Evolutionary conservation across 2,329 filamentous ascomycete species (phyloP).

Genomic region (Chaetomiaceae sp.): DNA sequence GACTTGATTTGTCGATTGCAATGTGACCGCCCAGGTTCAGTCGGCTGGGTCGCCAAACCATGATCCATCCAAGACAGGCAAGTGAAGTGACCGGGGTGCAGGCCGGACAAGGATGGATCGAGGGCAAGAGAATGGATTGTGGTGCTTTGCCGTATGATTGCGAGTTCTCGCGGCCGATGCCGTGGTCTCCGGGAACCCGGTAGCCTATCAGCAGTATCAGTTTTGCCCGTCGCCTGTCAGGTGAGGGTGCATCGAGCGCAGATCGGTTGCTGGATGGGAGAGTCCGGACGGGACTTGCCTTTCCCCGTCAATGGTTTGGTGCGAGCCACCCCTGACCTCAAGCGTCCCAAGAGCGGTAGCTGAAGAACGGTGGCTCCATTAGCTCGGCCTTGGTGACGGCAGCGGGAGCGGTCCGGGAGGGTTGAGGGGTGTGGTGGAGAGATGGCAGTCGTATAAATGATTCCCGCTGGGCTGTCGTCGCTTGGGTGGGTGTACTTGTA

Average conservation of each 20-base stretch:
- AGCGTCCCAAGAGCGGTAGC: neutral
- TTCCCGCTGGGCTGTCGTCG: neutral
- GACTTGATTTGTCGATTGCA: neutral
- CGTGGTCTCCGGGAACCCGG: neutral
- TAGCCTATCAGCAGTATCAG: conserved; percentile 1
- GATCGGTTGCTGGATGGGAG: neutral
- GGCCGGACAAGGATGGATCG: neutral
- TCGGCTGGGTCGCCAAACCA: neutral
- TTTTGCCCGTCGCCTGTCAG: neutral
- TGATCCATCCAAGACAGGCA: neutral
- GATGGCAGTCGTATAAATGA: conserved; percentile 3
- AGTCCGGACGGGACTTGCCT: neutral
- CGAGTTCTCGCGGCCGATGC: neutral
- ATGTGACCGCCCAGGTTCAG: neutral
- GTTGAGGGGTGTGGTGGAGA: neutral
- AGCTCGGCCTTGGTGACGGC: neutral
- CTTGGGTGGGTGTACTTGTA: neutral
- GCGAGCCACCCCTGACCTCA: neutral
- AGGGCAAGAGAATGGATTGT: neutral
- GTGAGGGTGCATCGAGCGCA: conserved; percentile 1
- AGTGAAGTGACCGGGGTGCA: neutral
- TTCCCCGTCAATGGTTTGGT: neutral
- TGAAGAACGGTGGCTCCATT: neutral
- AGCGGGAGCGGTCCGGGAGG: neutral
- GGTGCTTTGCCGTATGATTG: neutral